phyloP scores from a whole-genome alignment of 169 alveolate species.

The Toxoplasma gondii region DNA sequence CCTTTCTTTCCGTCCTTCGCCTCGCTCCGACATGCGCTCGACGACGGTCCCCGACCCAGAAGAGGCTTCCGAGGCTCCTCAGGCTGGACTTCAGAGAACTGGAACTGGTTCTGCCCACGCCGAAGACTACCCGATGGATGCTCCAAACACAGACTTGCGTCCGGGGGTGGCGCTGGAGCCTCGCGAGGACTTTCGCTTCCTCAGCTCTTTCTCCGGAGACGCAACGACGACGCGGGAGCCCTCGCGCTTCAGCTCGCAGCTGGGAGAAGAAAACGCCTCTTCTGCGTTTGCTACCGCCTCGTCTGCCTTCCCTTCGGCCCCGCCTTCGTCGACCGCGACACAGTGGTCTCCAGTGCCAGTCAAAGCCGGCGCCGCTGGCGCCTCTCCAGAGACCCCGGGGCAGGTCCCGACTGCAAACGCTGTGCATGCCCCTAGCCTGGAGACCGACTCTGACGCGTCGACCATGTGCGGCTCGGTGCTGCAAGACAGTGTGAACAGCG shows the following conservation, averaged over 20 bases:
- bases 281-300: slow-evolving; percentile 10
- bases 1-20: neutral
- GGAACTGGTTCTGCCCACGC: neutral
- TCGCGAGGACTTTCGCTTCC: neutral
- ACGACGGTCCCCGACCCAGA: no score
- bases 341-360: neutral
- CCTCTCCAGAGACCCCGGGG: neutral
- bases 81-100: neutral
- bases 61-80: neutral
- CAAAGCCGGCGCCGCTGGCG: neutral
- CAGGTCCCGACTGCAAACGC: neutral
- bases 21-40: neutral
- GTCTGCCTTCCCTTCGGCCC: neutral
- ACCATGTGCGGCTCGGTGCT: slow-evolving; percentile 19
- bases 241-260: neutral
- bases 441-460: neutral
- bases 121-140: neutral
- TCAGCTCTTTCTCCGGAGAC: neutral
- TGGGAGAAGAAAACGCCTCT: neutral
- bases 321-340: neutral
- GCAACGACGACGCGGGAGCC: slow-evolving; percentile 13
- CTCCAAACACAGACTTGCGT: neutral
- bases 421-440: neutral
- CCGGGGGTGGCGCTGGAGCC: neutral
- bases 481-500: neutral